A percentile compares a stretch with the other conserved stretches of the same genome.
phyloP scores from a whole-genome alignment of 2,329 filamentous ascomycete species.

The Fusarium odoratissimum region DNA sequence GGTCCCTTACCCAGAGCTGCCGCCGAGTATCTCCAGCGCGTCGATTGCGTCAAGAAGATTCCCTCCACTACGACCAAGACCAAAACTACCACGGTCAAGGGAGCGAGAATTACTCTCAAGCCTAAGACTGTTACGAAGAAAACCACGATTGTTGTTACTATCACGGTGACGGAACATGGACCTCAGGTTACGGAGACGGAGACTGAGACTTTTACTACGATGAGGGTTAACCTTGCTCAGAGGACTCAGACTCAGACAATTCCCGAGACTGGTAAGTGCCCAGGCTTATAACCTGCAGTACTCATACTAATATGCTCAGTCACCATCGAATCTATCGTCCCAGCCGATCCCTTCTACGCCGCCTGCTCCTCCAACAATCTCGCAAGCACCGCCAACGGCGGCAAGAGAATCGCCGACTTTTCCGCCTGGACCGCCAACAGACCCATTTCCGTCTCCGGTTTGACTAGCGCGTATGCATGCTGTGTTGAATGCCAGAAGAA shows the following conservation, averaged over 20 bases:
- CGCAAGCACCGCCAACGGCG: not conserved
- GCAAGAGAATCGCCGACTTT: not conserved
- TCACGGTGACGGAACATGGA: not conserved
- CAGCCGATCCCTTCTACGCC: not conserved
- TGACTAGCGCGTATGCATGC: not conserved
- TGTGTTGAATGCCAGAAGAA: not conserved
- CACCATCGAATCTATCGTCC: not conserved
- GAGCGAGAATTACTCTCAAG: not conserved
- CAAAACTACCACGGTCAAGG: not conserved
- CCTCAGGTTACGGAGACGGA: not conserved
- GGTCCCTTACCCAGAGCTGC: not conserved
- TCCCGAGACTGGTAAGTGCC: not conserved
- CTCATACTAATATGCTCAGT: fast-evolving
- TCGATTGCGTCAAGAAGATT: slow-evolving; percentile 3
- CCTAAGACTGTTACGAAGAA: not conserved
- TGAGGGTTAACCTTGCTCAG: not conserved
- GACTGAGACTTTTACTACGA: not conserved
- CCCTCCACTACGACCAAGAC: not conserved
- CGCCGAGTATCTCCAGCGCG: not conserved
- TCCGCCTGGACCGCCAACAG: too few relatives aligned
- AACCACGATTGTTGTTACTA: not conserved
- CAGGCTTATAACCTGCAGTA: fast-evolving
- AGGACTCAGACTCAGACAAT: not conserved
- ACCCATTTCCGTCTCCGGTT: not conserved
- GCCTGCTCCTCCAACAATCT: not conserved